phyloP scores from a whole-genome alignment of 164 flowering plant genomes.

The Chimonanthus praecox region DNA sequence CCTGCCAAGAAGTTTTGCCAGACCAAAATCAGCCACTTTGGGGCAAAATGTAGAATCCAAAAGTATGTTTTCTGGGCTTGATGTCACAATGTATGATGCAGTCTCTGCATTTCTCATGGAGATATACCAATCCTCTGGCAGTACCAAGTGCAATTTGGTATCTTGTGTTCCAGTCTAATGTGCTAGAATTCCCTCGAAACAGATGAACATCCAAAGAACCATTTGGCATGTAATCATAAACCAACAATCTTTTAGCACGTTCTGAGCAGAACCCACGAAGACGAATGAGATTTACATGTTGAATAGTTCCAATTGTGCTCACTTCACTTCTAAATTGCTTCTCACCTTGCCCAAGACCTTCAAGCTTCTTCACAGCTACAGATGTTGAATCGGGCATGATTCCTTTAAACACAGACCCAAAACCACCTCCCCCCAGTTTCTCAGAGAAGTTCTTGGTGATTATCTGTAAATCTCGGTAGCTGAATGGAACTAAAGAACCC shows the following conservation, averaged over 20 bases:
- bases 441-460: constrained; percentile 51
- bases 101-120: constrained; percentile 37
- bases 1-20: constrained; percentile 40
- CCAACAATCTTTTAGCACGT: constrained; percentile 35
- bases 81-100: constrained; percentile 42
- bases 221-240: constrained; percentile 56
- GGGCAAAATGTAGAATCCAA: constrained; percentile 31
- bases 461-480: constrained; percentile 31
- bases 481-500: constrained; percentile 34
- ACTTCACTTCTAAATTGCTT: too few species aligned
- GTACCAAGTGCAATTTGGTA: constrained; percentile 33
- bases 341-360: too few species aligned
- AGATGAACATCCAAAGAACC: constrained; percentile 40
- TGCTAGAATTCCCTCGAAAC: constrained; percentile 13
- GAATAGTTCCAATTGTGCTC: too few species aligned
- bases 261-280: constrained; percentile 59
- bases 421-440: constrained; percentile 53
- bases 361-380: too few species aligned
- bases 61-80: constrained; percentile 39
- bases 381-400: constrained; percentile 28
- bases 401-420: constrained; percentile 56
- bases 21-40: constrained; percentile 38
- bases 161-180: constrained; percentile 29
- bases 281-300: constrained; percentile 13
- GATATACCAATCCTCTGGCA: constrained; percentile 35